Percentiles rank a stretch among this genome's conserved stretches.
Evolutionary conservation across 768 basidiomycete species (phyloP).

Genomic region (Russula abietina): DNA sequence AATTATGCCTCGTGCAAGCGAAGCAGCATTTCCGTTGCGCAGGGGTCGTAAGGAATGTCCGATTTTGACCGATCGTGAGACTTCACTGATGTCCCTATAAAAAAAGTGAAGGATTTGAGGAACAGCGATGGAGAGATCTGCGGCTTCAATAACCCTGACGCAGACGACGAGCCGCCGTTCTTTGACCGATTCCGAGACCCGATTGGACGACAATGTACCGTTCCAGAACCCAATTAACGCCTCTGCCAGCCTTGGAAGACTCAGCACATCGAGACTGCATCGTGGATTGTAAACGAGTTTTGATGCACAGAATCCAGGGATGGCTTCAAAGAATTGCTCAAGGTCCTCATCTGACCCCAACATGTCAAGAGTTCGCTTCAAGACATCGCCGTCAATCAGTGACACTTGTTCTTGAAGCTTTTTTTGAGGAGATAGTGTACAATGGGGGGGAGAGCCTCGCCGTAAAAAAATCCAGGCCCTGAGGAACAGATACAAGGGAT

Average conservation of each 20-base stretch:
- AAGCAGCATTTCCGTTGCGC: too few relatives aligned
- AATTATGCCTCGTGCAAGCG: not conserved
- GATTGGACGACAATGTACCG: not conserved
- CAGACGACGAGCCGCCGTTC: not conserved
- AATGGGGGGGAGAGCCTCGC: too few relatives aligned
- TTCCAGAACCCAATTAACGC: not conserved
- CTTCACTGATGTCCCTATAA: not conserved
- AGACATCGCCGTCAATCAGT: not conserved
- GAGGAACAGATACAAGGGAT: too few relatives aligned
- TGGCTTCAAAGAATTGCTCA: not conserved
- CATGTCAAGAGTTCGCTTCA: not conserved
- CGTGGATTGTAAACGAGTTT: not conserved
- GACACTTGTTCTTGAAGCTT: too few relatives aligned
- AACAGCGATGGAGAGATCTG: not conserved
- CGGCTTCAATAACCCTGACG: not conserved
- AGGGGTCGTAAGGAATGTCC: not conserved
- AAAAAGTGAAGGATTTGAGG: not conserved
- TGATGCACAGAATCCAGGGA: conserved; percentile 3
- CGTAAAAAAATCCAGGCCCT: too few relatives aligned
- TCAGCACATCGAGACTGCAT: not conserved
- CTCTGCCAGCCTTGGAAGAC: not conserved
- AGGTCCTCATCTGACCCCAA: not conserved
- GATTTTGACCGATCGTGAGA: not conserved
- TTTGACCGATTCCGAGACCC: not conserved
- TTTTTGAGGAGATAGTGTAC: too few relatives aligned